Evolutionary conservation across 495 filamentous ascomycete species (phyloP).

Genomic region (Neurospora cerealis): DNA sequence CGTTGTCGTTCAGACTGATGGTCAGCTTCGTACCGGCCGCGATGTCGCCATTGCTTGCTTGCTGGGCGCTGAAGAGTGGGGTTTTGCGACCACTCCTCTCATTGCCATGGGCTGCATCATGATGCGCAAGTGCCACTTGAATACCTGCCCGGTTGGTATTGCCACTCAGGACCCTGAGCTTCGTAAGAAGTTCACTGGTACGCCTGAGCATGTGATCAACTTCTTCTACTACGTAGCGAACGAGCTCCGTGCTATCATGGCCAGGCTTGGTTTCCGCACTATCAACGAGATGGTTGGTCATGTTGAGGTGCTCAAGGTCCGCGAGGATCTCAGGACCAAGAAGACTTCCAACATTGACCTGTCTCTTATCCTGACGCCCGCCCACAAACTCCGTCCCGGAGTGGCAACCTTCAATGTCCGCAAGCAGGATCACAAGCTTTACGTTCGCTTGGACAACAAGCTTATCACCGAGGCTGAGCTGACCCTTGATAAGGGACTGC

Average conservation of each 20-base stretch:
- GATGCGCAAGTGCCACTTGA: constrained; percentile 73
- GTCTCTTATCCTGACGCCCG: constrained; percentile 90
- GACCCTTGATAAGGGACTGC: constrained; percentile 91
- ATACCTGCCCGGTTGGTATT: constrained; percentile 94
- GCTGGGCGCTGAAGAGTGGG: constrained; percentile 95
- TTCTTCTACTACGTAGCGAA: constrained; percentile 99
- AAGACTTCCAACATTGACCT: constrained; percentile 95
- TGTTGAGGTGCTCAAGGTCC: constrained; percentile 75
- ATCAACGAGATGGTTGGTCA: constrained; percentile 99
- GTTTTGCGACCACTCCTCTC: constrained; percentile 93
- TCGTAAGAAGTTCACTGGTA: constrained; percentile 88
- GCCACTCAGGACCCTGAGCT: constrained; percentile 95
- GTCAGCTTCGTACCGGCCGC: constrained; percentile 86
- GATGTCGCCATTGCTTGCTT: constrained; percentile 95
- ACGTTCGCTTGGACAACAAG: constrained; percentile 95
- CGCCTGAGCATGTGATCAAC: constrained; percentile 97
- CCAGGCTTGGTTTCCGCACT: constrained; percentile 84
- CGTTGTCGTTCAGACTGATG: constrained; percentile 96
- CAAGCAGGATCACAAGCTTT: constrained; percentile 93
- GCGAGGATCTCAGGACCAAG: constrained; percentile 76
- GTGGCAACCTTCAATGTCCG: constrained; percentile 98
- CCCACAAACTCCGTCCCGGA: constrained; percentile 89
- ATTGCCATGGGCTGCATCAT: constrained; percentile 98
- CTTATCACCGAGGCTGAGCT: constrained; percentile 95
- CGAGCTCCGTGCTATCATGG: constrained; percentile 97